Evolutionary conservation across 2,329 filamentous ascomycete genomes (phyloP), one percentile per base, ranked within the genome.

Genomic region (Arthroderma sp.): DNA sequence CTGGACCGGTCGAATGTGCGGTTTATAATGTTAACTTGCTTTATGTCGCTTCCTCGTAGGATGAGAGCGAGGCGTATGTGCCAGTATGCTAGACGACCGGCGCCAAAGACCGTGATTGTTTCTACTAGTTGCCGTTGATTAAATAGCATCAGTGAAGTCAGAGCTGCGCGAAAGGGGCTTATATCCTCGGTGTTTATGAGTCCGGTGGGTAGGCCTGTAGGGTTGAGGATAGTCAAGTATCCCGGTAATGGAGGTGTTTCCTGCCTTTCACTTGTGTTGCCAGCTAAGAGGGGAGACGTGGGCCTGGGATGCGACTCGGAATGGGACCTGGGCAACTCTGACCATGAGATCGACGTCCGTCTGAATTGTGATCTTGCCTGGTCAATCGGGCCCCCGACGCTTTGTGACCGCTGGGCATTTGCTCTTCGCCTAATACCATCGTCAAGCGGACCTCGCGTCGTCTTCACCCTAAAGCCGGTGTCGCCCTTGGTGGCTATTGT

Each of bases 21-120:
- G 57, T 88, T 93, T 59, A 94, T 80, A 55, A 95, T 81, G 64
- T 89, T 81, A 40, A 95, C 75, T 47, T 82, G 77, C 54, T 81
- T 80, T 53, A 94, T 81, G 15, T 85, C 84, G 38, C 67, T 57
- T 0, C 72, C 70, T 1, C 75, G 81, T 29, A 71, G 56, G 41
- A 91, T 72, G 50, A 96, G 72, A 0, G 88, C 81, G 4, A 96
- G 74, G 1, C 87, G 81, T 37, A 94, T 78, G 60, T 95, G 89
- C 88, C 88, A 96, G 67, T 89, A 94, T 8, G 89, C 89, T 67
- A 95, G 88, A 53, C 82, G 79, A 38, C 89, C 89, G 31, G 83
- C 81, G 27, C 89, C 89, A 60, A 95, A 96, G 43, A 94, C 81
- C 9, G 82, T 80, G 7, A 95, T 59, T 9, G 80, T 85, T 57